Evolutionary conservation across 2,329 filamentous ascomycete species (phyloP).

Genomic region (Elsinoe australis): DNA sequence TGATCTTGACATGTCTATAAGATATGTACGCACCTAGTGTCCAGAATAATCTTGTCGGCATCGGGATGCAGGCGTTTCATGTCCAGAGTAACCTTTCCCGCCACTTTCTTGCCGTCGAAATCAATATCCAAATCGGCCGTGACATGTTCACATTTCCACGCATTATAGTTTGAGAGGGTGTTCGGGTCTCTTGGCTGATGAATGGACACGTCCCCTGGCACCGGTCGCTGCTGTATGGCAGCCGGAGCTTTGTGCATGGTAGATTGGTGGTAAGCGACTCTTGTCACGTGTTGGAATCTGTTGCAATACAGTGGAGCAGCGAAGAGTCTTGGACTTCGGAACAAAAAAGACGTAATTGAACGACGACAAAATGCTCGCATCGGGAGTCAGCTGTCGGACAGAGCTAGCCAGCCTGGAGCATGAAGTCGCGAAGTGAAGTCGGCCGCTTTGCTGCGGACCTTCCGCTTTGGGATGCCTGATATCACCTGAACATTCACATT

Average conservation of each 20-base stretch:
- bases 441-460: slow-evolving; percentile 5
- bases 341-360: slow-evolving; percentile 1
- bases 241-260: slow-evolving; percentile 22
- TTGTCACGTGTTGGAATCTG: not conserved
- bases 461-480: slow-evolving; percentile 2
- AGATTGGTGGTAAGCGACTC: not conserved
- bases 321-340: slow-evolving; percentile 1
- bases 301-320: too few relatives aligned
- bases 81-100: slow-evolving; percentile 67
- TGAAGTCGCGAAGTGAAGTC: slow-evolving; percentile 4
- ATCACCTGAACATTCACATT: too few relatives aligned
- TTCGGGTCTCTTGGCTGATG: slow-evolving; percentile 59
- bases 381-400: not conserved
- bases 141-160: slow-evolving; percentile 78
- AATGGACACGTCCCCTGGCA: slow-evolving; percentile 23
- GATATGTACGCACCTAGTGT: slow-evolving; percentile 55
- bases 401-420: too few relatives aligned
- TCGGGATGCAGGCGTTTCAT: slow-evolving; percentile 69
- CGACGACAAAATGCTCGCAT: slow-evolving; percentile 8
- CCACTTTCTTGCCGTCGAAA: slow-evolving; percentile 70
- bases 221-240: slow-evolving; percentile 19
- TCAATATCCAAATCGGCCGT: slow-evolving; percentile 73
- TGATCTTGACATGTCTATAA: not conserved
- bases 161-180: slow-evolving; percentile 84
- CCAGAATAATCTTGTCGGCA: slow-evolving; percentile 68